phyloP scores from a whole-genome alignment of 177 flowering plant species.

The Tripterygium wilfordii region DNA sequence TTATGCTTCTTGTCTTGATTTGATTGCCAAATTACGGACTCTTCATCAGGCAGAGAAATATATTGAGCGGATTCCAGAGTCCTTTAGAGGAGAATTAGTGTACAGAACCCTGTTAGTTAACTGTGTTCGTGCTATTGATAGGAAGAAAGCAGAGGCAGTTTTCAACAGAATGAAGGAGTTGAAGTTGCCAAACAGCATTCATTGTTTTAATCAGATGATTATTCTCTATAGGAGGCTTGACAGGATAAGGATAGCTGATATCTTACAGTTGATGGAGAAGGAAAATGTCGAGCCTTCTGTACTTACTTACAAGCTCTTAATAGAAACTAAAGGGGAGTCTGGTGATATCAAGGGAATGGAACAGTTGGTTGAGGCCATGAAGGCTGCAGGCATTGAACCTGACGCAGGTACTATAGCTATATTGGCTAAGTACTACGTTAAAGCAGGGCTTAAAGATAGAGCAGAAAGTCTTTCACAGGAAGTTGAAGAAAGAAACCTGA shows the following conservation, averaged over 20 bases:
- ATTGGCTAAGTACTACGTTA: slow-evolving; percentile 47
- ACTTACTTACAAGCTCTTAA: slow-evolving; percentile 57
- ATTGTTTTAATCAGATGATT: slow-evolving; percentile 73
- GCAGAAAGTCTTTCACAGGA: slow-evolving; percentile 57
- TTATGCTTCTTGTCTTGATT: slow-evolving; percentile 69
- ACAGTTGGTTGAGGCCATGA: slow-evolving; percentile 62
- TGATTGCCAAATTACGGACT: slow-evolving; percentile 60
- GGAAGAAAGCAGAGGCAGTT: slow-evolving; percentile 56
- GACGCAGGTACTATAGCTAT: slow-evolving; percentile 21
- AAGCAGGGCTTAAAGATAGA: slow-evolving; percentile 51
- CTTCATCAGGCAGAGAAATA: slow-evolving; percentile 52
- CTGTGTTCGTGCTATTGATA: slow-evolving; percentile 23
- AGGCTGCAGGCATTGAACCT: slow-evolving; percentile 58
- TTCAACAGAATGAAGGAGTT: slow-evolving; percentile 70
- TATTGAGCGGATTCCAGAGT: slow-evolving; percentile 45
- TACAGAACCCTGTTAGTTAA: slow-evolving; percentile 64
- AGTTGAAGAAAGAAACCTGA: slow-evolving; percentile 48
- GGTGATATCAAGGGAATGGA: slow-evolving; percentile 82
- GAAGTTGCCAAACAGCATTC: slow-evolving; percentile 40
- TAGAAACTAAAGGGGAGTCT: slow-evolving; percentile 63
- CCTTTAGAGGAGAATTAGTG: slow-evolving; percentile 51
- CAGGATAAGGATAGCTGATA: slow-evolving; percentile 69
- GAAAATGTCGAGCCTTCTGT: slow-evolving; percentile 54
- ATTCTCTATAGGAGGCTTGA: slow-evolving; percentile 64
- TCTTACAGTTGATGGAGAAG: slow-evolving; percentile 68